phyloP scores from a whole-genome alignment of 2,329 filamentous ascomycete genomes.

The Fulvia fulva region DNA sequence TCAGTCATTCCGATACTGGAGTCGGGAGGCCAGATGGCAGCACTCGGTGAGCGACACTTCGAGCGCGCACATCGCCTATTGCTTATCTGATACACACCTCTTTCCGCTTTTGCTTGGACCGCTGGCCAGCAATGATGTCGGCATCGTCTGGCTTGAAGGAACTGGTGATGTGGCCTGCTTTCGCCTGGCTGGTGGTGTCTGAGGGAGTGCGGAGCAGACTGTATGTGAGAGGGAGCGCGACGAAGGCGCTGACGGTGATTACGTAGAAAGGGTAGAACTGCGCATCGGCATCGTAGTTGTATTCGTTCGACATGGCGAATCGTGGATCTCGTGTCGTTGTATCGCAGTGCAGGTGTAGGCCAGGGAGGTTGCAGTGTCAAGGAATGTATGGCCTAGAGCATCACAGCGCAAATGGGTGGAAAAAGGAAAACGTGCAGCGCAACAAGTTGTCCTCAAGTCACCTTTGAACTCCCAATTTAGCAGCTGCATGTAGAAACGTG shows the following conservation, averaged over 20 bases:
- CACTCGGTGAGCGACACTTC: too few relatives aligned
- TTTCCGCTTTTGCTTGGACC: conserved; percentile 81
- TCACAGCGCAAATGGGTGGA: not conserved
- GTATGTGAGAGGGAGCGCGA: conserved; percentile 88
- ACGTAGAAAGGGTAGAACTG: conserved; percentile 99
- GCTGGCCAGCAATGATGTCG: conserved; percentile 76
- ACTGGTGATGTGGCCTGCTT: conserved; percentile 76
- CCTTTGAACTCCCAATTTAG: not conserved
- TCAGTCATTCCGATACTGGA: too few relatives aligned
- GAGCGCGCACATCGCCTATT: too few relatives aligned
- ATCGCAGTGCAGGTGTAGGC: not conserved
- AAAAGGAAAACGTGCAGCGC: not conserved
- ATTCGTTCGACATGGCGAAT: conserved; percentile 79
- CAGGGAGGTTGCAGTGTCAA: not conserved
- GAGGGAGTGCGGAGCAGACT: conserved; percentile 72
- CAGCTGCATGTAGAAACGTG: too few relatives aligned
- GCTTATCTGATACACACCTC: conserved; percentile 76
- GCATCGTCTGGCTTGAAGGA: conserved; percentile 78
- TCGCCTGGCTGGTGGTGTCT: conserved; percentile 67
- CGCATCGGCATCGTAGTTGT: conserved; percentile 96
- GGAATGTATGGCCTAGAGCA: not conserved
- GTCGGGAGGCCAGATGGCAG: too few relatives aligned
- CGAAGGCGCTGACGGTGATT: conserved; percentile 79
- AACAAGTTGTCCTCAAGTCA: not conserved
- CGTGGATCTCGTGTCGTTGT: not conserved